Base-by-base conservation (phyloP, 352 stramenopile genomes). In the Phytopythium cucurbitacearum region DNA sequence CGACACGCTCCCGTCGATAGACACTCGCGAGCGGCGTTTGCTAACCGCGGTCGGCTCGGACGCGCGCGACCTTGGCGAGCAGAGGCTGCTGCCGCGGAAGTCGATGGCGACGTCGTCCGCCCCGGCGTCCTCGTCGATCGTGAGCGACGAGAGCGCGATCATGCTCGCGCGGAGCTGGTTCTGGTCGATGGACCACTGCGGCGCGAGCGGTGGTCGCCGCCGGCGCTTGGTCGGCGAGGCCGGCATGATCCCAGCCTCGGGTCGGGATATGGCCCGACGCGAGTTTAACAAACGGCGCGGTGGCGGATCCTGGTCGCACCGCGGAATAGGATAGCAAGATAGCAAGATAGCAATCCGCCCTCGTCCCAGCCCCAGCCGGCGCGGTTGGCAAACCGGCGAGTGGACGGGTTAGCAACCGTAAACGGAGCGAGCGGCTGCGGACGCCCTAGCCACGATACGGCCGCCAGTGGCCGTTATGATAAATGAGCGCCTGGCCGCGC, bases 161-260 rank as follows among this genome's bases (percentile, higher is more conserved):
- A 41, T 5, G 36, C 47, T 53, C 34, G 47, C 47, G 34, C 47
- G 33, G 33, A 51, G 15, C 47, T 36, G 47, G n/a, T 53, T 13
- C 13, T 52, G 35, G 47, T 53, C 47, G 47, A 53, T 53, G n/a
- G 47, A 53, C 47, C 47, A 53, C 47, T 43, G 47, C 0, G 15
- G 46, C 7, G n/a, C 34, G 5, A 51, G 46, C 46, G 34, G 9
- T 33, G 46, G 2, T 7, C 9, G 13, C 5, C 12, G 32, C 13
- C 46, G 46, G 46, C 34, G 46, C 46, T 33, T 28, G 4, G 13
- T 11, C 13, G 36, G 35, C 35, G 32, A 35, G 2, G 33, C 33
- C 28, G 44, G 44, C 32, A 34, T 28, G 21, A 28, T 2, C 21
- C 21, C 21, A 28, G 21, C 21, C 21, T 28, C 21, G 21, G 1